These are phyloP conservation scores for Stagonosporopsis cucurbitacearum DNA, from an alignment of 2,329 filamentous ascomycete genomes.

Conservation along the genomic window DNA sequence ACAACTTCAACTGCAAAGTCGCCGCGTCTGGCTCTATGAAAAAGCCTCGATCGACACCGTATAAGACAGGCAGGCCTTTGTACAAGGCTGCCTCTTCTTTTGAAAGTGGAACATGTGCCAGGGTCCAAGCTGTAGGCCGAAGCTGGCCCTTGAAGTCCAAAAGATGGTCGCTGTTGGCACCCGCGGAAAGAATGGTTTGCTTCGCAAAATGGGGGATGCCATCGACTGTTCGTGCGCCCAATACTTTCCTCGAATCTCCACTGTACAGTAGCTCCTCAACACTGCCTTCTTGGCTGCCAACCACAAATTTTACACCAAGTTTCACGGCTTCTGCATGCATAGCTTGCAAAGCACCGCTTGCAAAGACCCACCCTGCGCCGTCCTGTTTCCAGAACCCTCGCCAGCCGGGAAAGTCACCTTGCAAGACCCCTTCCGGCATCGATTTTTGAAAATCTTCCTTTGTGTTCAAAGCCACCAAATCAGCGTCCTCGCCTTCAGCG, in stretches of 20 bases:
- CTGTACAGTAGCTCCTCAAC: conserved; percentile 48
- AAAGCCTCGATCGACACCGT: conserved; percentile 58
- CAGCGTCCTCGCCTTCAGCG: conserved; percentile 41
- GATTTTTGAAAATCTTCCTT: conserved; percentile 57
- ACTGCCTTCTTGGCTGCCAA: conserved; percentile 49
- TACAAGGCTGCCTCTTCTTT: conserved; percentile 55
- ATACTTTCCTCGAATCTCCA: conserved; percentile 40
- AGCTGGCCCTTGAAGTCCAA: conserved; percentile 61
- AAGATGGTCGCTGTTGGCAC: conserved; percentile 56
- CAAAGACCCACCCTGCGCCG: conserved; percentile 62
- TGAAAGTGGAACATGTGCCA: conserved; percentile 59
- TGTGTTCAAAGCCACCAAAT: conserved; percentile 47
- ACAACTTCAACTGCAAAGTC: conserved; percentile 56
- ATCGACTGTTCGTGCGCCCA: conserved; percentile 54
- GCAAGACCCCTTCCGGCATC: conserved; percentile 60
- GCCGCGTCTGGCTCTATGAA: conserved; percentile 58
- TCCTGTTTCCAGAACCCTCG: conserved; percentile 56
- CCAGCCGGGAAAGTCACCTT: conserved; percentile 59
- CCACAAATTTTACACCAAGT: conserved; percentile 57
- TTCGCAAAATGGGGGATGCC: conserved; percentile 52
- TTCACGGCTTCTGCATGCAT: conserved; percentile 54
- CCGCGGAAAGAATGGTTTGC: conserved; percentile 57
- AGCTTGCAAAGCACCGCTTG: conserved; percentile 57
- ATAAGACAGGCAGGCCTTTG: conserved; percentile 57
- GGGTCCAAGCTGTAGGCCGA: conserved; percentile 62